Evolutionary conservation across 495 filamentous ascomycete species (phyloP).

Genomic region (Cetradonia linearis): DNA sequence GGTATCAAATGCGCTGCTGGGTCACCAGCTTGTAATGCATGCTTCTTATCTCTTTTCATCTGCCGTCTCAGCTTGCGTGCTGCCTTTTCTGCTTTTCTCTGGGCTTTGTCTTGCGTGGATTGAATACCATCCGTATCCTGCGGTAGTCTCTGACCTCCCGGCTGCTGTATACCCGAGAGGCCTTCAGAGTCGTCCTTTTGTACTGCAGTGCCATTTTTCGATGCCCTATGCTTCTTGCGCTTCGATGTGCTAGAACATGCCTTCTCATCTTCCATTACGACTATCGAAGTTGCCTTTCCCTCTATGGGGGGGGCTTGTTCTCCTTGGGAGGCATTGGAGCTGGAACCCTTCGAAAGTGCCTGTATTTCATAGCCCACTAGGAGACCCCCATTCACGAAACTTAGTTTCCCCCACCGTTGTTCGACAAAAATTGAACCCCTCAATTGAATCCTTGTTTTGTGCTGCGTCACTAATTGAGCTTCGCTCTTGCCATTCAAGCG

Average conservation of each 20-base stretch:
- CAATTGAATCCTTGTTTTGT: slow-evolving; percentile 47
- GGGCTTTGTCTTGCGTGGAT: slow-evolving; percentile 22
- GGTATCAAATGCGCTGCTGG: slow-evolving; percentile 17
- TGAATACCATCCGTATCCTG: slow-evolving; percentile 27
- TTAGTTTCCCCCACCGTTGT: slow-evolving; percentile 59
- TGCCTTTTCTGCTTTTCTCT: slow-evolving; percentile 31
- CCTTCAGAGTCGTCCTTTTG: not conserved
- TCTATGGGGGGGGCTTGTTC: not conserved
- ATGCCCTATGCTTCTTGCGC: not conserved
- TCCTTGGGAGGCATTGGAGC: not conserved
- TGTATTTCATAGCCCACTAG: slow-evolving; percentile 33
- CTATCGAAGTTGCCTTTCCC: not conserved
- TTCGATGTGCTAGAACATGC: not conserved
- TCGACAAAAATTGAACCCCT: slow-evolving; percentile 58
- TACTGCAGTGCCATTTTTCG: not conserved
- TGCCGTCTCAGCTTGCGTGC: slow-evolving; percentile 39
- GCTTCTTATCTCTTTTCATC: slow-evolving; percentile 37
- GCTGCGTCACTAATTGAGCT: slow-evolving; percentile 53
- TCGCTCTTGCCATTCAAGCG: slow-evolving; percentile 81
- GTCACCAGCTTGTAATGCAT: slow-evolving; percentile 28
- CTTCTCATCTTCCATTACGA: not conserved
- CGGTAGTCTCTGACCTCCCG: slow-evolving; percentile 22
- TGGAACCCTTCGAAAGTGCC: not conserved
- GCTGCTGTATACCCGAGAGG: not conserved
- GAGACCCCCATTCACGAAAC: slow-evolving; percentile 72